These are phyloP conservation scores for Backusella macrospora DNA, from an alignment of 192 early-diverging fungal genomes.

Conservation along the genomic window DNA sequence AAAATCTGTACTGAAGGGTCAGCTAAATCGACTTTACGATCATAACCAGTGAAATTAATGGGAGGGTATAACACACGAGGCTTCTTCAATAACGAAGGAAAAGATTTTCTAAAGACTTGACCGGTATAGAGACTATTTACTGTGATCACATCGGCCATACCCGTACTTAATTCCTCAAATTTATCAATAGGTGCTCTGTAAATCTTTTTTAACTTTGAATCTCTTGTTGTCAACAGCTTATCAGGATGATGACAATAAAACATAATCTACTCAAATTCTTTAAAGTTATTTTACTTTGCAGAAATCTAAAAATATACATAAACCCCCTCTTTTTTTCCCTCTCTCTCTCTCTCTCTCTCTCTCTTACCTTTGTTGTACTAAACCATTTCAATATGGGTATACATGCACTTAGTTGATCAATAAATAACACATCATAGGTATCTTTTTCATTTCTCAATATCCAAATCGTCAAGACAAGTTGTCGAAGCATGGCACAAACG, in stretches of 20 bases:
- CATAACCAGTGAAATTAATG: conserved; percentile 76
- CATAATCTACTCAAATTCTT: conserved; percentile 57
- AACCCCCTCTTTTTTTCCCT: not conserved
- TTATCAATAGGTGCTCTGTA: conserved; percentile 86
- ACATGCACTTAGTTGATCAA: conserved; percentile 87
- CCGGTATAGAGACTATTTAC: conserved; percentile 93
- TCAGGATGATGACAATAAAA: conserved; percentile 99
- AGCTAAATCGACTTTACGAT: conserved; percentile 53
- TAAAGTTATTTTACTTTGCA: not conserved
- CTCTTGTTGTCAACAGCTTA: conserved; percentile 73
- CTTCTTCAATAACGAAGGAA: conserved; percentile 59
- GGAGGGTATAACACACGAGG: conserved; percentile 86
- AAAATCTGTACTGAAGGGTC: conserved; percentile 61
- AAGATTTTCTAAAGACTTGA: conserved; percentile 69
- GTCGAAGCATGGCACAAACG: conserved; percentile 80
- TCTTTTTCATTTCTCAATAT: conserved; percentile 50
- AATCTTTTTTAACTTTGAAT: conserved; percentile 59
- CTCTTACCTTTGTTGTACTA: conserved; percentile 58
- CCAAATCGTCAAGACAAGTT: conserved; percentile 63
- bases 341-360: too few species aligned
- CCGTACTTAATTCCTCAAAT: conserved; percentile 85
- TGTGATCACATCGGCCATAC: conserved; percentile 88
- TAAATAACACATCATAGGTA: conserved; percentile 75
- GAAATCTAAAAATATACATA: not conserved
- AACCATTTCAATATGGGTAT: conserved; percentile 78